Evolutionary conservation across 1,284 basidiomycete genomes (phyloP), one percentile per base, ranked within the genome.

Genomic region (Ganoderma sinense): DNA sequence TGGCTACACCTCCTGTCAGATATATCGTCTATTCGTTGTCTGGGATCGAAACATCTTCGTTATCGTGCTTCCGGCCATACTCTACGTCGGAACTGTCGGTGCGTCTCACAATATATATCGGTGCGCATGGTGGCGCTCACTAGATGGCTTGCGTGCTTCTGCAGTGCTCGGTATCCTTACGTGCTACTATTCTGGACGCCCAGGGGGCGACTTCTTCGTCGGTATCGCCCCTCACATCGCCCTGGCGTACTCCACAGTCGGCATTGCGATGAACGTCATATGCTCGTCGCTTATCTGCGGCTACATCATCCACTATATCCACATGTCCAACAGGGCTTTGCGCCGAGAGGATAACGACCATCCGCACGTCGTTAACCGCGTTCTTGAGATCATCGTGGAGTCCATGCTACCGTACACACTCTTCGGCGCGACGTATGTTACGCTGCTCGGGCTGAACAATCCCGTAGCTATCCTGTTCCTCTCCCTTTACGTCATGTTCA

Each of bases 401-500:
- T 70, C 68, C 6, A 71, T 71, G 55, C 68, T 74, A 56, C 72
- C 74, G n/a, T 72, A 71, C 68, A 66, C 65, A 31, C 36, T 71
- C 31, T 67, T 65, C 18, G 73, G 74, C 29, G 63, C 71, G 31
- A 68, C 66, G 29, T 69, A 66, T 64, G 68, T 75, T 51, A 63
- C 68, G 26, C 55, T 67, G n/a, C 69, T 70, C 51, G 71, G 67
- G 7, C 16, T 71, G n/a, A 53, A 68, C 53, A 71, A 66, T 61
- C 69, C 69, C 31, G 55, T 65, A 18, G 56, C 66, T 0, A 66
- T 75, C 26, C 56, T 71, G 20, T 74, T 75, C 53, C 63, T 66
- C 61, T 67, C 72, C 29, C 43, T 72, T 29, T 75, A 74, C 29
- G 66, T 58, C 59, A 74, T 73, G 74, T 71, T 73, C 62, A 71